Evolutionary conservation across 371 early-diverging fungal species (phyloP), one percentile per base, ranked within the genome.

Genomic region (Paraphysoderma sedebokerense): DNA sequence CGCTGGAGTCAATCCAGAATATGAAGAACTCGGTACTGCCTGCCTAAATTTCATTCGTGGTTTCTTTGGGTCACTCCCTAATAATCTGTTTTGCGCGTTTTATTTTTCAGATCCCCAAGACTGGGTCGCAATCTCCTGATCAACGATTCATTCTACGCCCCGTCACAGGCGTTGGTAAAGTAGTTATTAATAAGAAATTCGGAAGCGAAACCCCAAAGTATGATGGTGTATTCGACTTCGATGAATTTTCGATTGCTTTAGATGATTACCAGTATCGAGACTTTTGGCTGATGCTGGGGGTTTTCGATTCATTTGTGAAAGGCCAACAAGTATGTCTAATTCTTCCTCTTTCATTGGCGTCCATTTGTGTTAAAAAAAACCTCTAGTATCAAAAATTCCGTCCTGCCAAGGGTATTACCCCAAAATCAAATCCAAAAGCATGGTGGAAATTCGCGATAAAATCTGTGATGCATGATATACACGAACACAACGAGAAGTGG

Each of bases 211-310:
- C 22, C 6, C 44, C 63, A 0, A 48, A 46, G 28, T 55, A 52
- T 35, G 49, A 55, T 12, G 48, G 38, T 13, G 19, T 5, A 3
- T 23, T 72, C 13, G 49, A 62, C 9, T 93, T 96, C 66, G 88
- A 92, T 56, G 91, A 92, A 47, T 69, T 98, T 26, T 85, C 82
- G 0, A 87, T 98, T 54, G 76, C 80, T 11, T 57, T 96, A 1
- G 86, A 90, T 46, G 81, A 92, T 47, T 77, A 82, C 38, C 97
- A 98, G 58, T 93, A 90, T 54, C 59, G 72, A 3, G 86, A 85
- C 46, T 66, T 81, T 0, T 65, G 92, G 47, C 52, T 85, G 30
- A 70, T 91, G 62, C 69, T 88, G 30, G 81, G 82, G 11, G 61
- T 82, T 2, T 89, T 95, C 56, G 82, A 90, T 49, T 70, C 77